Base-by-base conservation (phyloP, 345 rosid genomes). In the Citrus mangshanensis region DNA sequence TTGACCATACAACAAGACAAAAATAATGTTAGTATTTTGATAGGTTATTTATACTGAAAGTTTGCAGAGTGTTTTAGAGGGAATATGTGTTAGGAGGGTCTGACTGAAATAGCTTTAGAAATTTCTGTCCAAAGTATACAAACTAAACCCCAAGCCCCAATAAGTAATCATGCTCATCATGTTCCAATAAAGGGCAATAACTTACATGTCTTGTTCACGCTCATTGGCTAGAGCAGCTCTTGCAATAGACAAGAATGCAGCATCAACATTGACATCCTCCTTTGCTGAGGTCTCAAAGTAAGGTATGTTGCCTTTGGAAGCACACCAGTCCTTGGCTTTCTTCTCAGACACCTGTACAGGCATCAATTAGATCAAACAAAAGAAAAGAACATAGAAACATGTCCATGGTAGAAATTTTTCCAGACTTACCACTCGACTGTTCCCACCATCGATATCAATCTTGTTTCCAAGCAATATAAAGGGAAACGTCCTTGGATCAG, bases 291-390 rank as follows among this genome's bases (percentile, higher is more conserved):
- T 95, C 89, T 95, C 99, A 78, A 86, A 92, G 87, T 95, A 95
- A 51, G 94, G 91, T 72, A 95, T 92, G 85, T 90, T 90, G 68
- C 98, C 97, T 79, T 91, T 95, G 13, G 95, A 83, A 61, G 90
- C 91, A 78, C 99, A 95, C 99, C 99, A 95, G 30, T 95, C 99
- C 85, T 89, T 89, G 35, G 99, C 99, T 87, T 93, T 95, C 93
- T 93, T 95, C 85, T 95, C 96, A 63, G 99, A 95, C 62, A 95
- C 99, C 99, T 95, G 74, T 54, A 68, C 32, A 24, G 68, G 76
- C 54, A 75, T 3, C 25, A 38, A 60, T 81, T 54, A 63, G 61
- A 69, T 59, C 30, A n/a, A 67, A 60, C 51, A 38, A 66, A 49
- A 55, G 49, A 18, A 67, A 59, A n/a, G 30, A 59, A 35, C 1